Conservation (phyloP, 805 yeast species). For the Scheffersomyces ergatensis region DNA sequence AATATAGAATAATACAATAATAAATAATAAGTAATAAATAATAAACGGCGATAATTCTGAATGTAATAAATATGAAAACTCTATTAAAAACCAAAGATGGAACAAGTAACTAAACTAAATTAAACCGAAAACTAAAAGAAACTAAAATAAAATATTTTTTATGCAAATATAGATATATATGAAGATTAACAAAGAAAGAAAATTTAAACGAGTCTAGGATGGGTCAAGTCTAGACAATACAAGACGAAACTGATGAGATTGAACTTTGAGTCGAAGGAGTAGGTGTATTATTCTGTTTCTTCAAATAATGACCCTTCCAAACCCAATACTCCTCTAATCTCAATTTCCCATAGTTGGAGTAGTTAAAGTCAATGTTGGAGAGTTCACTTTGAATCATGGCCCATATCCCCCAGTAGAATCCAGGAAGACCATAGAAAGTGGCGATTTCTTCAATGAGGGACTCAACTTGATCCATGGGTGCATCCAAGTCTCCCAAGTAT, state of each 20-base stretch:
- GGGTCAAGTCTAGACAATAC: no score
- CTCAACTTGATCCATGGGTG: conserved; percentile 32
- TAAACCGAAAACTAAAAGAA: background rate
- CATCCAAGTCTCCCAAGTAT: conserved; percentile 42
- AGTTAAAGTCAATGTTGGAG: conserved; percentile 71
- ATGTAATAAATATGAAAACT: background rate
- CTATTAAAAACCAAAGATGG: background rate
- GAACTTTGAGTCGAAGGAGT: no score
- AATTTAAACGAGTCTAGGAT: no score
- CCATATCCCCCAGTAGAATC: conserved; percentile 86
- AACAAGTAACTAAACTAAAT: background rate
- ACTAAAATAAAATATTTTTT: background rate
- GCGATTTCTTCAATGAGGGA: conserved; percentile 53
- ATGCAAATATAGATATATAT: background rate
- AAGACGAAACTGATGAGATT: no score
- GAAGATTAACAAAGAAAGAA: background rate
- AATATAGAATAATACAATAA: background rate
- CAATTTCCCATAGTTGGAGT: conserved; percentile 54
- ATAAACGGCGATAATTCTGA: background rate
- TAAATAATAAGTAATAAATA: no score
- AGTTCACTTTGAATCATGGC: conserved; percentile 69
- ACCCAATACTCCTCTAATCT: conserved; percentile 67
- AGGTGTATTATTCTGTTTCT: background rate
- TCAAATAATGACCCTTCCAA: conserved; percentile 48
- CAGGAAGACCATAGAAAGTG: conserved; percentile 73